A percentile compares a stretch with the other conserved stretches of the same genome.
These are phyloP conservation scores for Didymella pinodella DNA, from an alignment of 2,329 filamentous ascomycete species.

Conservation along the genomic window DNA sequence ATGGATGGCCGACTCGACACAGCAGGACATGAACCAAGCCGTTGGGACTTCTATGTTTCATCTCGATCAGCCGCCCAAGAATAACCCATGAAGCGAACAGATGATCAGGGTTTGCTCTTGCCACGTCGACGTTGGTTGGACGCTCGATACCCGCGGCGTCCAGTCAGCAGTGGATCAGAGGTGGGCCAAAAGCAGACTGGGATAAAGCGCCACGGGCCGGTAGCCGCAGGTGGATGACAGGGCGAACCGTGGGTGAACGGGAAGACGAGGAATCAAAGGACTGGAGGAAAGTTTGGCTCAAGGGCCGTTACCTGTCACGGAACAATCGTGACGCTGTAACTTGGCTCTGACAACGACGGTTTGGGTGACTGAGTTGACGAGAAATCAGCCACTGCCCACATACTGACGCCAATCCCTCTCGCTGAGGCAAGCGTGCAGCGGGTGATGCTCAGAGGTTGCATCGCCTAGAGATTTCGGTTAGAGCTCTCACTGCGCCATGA, in stretches of 20 bases:
- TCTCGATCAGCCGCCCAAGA: slow-evolving; percentile 48
- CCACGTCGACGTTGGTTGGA: slow-evolving; percentile 36
- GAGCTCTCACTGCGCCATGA: slow-evolving; percentile 40
- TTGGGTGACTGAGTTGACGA: slow-evolving; percentile 22
- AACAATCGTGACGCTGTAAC: slow-evolving; percentile 28
- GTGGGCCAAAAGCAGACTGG: slow-evolving; percentile 36
- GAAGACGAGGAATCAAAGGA: slow-evolving; percentile 27
- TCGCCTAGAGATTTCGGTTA: slow-evolving; percentile 35
- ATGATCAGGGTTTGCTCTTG: slow-evolving; percentile 47
- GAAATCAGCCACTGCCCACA: slow-evolving; percentile 24
- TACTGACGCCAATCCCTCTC: slow-evolving; percentile 27
- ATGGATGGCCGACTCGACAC: slow-evolving; percentile 48
- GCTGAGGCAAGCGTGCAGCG: slow-evolving; percentile 26
- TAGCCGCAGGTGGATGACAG: slow-evolving; percentile 42
- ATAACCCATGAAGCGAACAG: slow-evolving; percentile 50
- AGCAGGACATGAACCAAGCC: slow-evolving; percentile 42
- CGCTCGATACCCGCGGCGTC: slow-evolving; percentile 35
- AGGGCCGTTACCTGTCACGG: slow-evolving; percentile 49
- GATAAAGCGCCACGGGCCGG: slow-evolving; percentile 45
- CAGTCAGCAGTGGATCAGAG: slow-evolving; percentile 38
- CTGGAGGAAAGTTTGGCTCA: slow-evolving; percentile 25
- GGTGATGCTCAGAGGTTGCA: slow-evolving; percentile 39
- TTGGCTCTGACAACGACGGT: slow-evolving; percentile 25
- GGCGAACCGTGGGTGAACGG: slow-evolving; percentile 31
- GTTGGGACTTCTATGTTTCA: slow-evolving; percentile 51